Evolutionary conservation across 176 grass and related monocot genomes (phyloP).

Genomic region (Elaeis guineensis): DNA sequence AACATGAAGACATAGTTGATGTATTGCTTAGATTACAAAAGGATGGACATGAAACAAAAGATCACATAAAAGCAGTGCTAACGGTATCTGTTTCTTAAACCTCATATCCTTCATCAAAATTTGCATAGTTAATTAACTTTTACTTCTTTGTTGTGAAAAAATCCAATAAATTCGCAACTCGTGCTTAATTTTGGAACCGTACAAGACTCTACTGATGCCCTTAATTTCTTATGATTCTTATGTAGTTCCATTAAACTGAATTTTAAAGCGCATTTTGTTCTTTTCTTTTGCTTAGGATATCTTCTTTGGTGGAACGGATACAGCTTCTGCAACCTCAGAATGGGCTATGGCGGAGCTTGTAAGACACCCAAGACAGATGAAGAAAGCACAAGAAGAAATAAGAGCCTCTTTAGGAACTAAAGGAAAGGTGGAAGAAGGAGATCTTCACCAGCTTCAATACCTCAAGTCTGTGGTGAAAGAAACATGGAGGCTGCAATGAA

Average conservation of each 20-base stretch:
- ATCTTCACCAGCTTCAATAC: constrained; percentile 5
- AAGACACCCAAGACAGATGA: constrained; percentile 4
- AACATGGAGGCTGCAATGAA: not conserved
- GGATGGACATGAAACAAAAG: constrained; percentile 13
- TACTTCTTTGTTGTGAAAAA: too few species aligned
- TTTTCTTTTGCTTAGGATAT: constrained; percentile 12
- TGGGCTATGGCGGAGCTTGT: constrained; percentile 31
- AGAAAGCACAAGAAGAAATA: constrained; percentile 29
- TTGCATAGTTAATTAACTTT: too few species aligned
- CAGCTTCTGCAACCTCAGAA: constrained; percentile 6
- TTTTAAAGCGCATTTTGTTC: too few species aligned
- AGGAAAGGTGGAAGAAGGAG: constrained; percentile 12
- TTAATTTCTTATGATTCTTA: too few species aligned
- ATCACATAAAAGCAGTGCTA: constrained; percentile 16
- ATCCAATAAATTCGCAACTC: too few species aligned
- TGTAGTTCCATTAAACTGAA: too few species aligned
- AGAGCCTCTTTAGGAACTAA: not conserved
- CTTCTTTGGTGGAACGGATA: constrained; percentile 27
- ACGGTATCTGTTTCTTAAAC: not conserved
- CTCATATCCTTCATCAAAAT: not conserved
- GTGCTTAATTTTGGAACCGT: too few species aligned
- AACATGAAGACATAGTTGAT: constrained; percentile 8
- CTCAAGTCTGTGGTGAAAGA: too few species aligned
- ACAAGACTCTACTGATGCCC: not conserved
- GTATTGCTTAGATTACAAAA: constrained; percentile 7